A percentile compares a stretch with the other conserved stretches of the same genome.
These are phyloP conservation scores for Huntiella savannae DNA, from an alignment of 2,329 filamentous ascomycete genomes.

Conservation along the genomic window DNA sequence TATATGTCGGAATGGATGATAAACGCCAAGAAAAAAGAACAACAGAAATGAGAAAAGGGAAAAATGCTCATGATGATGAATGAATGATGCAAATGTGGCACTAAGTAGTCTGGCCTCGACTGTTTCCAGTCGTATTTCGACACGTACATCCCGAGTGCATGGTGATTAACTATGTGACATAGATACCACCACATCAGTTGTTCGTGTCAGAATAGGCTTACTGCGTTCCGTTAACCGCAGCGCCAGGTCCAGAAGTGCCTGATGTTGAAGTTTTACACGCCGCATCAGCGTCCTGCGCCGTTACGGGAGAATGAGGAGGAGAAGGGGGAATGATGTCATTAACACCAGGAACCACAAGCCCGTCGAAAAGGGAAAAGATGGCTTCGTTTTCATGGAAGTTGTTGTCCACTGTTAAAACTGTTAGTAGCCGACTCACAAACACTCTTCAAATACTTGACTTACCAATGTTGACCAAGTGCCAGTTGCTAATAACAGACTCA, in stretches of 20 bases:
- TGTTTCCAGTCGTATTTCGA: no score
- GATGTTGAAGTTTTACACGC: slow-evolving; percentile 1
- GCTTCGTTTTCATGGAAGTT: slow-evolving; percentile 75
- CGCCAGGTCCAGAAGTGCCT: not conserved
- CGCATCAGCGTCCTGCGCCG: slow-evolving; percentile 8
- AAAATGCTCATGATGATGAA: slow-evolving; percentile 1
- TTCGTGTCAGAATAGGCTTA: not conserved
- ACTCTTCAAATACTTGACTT: slow-evolving; percentile 19
- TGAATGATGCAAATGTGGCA: not conserved
- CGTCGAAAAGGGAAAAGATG: slow-evolving; percentile 75
- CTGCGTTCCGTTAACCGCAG: slow-evolving; percentile 11
- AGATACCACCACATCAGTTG: no score
- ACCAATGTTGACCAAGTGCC: slow-evolving; percentile 93
- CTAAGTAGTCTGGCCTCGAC: no score
- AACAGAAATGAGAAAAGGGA: not conserved
- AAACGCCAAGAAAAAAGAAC: not conserved
- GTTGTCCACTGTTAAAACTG: slow-evolving; percentile 50
- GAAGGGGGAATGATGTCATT: slow-evolving; percentile 19
- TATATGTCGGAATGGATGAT: not conserved
- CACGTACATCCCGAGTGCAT: no score
- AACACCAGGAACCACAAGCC: slow-evolving; percentile 48
- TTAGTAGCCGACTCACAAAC: not conserved
- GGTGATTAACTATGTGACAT: no score
- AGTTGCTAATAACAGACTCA: slow-evolving; percentile 66
- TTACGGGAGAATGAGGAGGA: slow-evolving; percentile 3